A percentile compares a stretch with the other conserved stretches of the same genome.
Evolutionary conservation across 768 basidiomycete species (phyloP).

Genomic region (Gloeopeniophorella convolvens): DNA sequence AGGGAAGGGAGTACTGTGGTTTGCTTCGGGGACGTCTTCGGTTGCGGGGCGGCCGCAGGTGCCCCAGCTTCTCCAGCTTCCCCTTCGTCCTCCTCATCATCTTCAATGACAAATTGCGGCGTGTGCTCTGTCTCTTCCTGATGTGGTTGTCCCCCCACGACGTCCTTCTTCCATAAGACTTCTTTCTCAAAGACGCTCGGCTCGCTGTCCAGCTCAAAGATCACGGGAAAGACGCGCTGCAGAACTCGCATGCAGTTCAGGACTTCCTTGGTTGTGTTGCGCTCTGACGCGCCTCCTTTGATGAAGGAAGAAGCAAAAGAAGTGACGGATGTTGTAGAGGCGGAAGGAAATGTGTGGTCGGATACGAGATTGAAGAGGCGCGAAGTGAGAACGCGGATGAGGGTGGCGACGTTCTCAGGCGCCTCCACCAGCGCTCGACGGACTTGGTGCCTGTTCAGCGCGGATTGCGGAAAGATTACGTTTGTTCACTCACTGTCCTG

Average conservation of each 20-base stretch:
- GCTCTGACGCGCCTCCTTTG: constrained; percentile 45
- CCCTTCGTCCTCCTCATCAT: constrained; percentile 56
- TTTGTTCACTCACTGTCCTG: constrained; percentile 2
- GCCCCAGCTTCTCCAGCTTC: constrained; percentile 22
- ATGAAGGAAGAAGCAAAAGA: constrained; percentile 69
- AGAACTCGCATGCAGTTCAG: constrained; percentile 91
- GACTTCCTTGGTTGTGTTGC: constrained; percentile 76
- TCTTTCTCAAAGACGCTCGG: constrained; percentile 68
- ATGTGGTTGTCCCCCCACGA: constrained; percentile 31
- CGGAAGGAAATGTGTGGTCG: constrained; percentile 73
- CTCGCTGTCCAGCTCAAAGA: constrained; percentile 76
- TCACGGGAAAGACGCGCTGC: constrained; percentile 81
- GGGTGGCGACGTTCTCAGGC: constrained; percentile 81
- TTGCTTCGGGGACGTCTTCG: constrained; percentile 23
- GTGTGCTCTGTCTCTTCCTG: constrained; percentile 21
- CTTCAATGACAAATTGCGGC: constrained; percentile 86
- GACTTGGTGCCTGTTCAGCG: constrained; percentile 40
- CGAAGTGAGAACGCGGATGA: constrained; percentile 62
- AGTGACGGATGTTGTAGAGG: constrained; percentile 47
- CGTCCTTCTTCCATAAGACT: constrained; percentile 65
- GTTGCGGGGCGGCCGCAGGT: constrained; percentile 17
- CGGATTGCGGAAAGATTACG: too few species aligned
- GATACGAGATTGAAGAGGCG: constrained; percentile 70
- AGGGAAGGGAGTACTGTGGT: constrained; percentile 63
- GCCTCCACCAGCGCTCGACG: constrained; percentile 74